Evolutionary conservation across 208 protist genomes (phyloP).

Genomic region (Trypanosoma theileri): DNA sequence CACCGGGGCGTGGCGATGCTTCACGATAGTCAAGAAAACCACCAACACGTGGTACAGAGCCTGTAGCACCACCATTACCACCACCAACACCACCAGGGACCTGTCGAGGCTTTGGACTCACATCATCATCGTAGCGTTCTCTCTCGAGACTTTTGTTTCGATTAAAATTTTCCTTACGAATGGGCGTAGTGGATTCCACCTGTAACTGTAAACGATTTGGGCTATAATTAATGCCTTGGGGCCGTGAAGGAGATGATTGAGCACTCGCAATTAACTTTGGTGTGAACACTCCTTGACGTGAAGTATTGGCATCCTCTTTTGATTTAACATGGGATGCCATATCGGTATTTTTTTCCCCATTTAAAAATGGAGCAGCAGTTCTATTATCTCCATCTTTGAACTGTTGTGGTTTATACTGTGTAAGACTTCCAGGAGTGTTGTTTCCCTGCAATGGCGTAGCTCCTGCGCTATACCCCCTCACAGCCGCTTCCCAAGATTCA

Average conservation of each 20-base stretch:
- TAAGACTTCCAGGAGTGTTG: neutral
- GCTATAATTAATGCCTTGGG: neutral
- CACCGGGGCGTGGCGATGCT: slow-evolving; percentile 6
- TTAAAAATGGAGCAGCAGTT: too few species aligned
- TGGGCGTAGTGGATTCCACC: neutral
- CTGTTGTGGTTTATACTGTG: neutral
- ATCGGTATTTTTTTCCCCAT: neutral
- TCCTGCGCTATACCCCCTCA: slow-evolving; percentile 12
- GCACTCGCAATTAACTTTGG: neutral
- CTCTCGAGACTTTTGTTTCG: slow-evolving; percentile 7
- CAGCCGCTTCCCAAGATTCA: slow-evolving; percentile 57
- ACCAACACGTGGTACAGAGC: neutral
- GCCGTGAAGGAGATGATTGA: slow-evolving; percentile 2
- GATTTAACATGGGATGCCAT: neutral
- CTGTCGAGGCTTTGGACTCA: slow-evolving; percentile 12
- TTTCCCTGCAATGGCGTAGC: neutral
- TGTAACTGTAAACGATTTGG: neutral
- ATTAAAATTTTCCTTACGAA: neutral
- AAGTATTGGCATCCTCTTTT: neutral
- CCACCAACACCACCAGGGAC: neutral
- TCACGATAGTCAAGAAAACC: slow-evolving; percentile 1
- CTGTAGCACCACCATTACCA: too few species aligned
- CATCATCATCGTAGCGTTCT: slow-evolving; percentile 14
- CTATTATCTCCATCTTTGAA: too few species aligned
- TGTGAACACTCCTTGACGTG: neutral